These are phyloP conservation scores for Ascochyta clinopodiicola DNA, from an alignment of 2,329 filamentous ascomycete species.

Conservation along the genomic window DNA sequence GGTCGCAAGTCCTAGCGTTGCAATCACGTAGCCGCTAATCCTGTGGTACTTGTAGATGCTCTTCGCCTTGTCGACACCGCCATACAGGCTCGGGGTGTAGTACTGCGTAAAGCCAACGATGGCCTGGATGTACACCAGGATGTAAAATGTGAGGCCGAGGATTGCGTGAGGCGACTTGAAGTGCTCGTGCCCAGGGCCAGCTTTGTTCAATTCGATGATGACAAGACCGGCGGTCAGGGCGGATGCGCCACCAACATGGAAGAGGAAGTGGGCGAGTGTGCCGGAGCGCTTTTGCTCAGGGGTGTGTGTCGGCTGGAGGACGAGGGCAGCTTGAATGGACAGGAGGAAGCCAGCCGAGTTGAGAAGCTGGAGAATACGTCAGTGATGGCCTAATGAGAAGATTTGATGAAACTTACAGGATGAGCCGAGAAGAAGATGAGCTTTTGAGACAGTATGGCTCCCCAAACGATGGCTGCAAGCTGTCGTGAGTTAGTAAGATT, in stretches of 20 bases:
- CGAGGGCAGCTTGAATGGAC: slow-evolving; percentile 78
- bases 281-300: slow-evolving; percentile 72
- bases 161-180: slow-evolving; percentile 84
- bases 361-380: slow-evolving; percentile 50
- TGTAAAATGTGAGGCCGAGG: slow-evolving; percentile 78
- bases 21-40: slow-evolving; percentile 73
- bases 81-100: slow-evolving; percentile 75
- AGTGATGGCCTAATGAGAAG: slow-evolving; percentile 15
- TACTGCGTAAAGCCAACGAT: slow-evolving; percentile 83
- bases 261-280: slow-evolving; percentile 68
- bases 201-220: slow-evolving; percentile 86
- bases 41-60: slow-evolving; percentile 90
- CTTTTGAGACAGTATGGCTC: slow-evolving; percentile 71
- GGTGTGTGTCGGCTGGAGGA: slow-evolving; percentile 87
- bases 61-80: slow-evolving; percentile 80
- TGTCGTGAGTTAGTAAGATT: slow-evolving; percentile 38
- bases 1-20: slow-evolving; percentile 75
- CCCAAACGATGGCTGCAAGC: slow-evolving; percentile 79
- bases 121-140: slow-evolving; percentile 74
- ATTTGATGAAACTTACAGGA: slow-evolving; percentile 65
- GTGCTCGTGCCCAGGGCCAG: slow-evolving; percentile 69
- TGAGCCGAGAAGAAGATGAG: slow-evolving; percentile 88
- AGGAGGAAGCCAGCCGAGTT: slow-evolving; percentile 73
- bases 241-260: slow-evolving; percentile 71
- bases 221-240: slow-evolving; percentile 69